Conservation (phyloP, 75 land plant species). For the Pseudotsuga menziesii region DNA sequence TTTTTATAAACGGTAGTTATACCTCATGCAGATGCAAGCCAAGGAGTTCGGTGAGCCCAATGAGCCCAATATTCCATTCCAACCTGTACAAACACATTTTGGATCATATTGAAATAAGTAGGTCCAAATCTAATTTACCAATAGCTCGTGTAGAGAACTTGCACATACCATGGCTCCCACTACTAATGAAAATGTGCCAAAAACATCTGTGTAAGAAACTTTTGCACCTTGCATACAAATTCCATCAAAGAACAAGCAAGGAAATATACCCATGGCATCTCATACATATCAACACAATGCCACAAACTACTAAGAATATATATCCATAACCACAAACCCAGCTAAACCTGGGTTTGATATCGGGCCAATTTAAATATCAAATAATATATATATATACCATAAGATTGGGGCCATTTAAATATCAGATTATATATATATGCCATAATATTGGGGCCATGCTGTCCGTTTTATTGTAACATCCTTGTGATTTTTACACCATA, state of each 20-base stretch:
- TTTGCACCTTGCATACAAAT: conserved; percentile 11
- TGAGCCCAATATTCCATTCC: conserved; percentile 98
- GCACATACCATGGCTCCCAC: conserved; percentile 21
- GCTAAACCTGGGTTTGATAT: too few relatives aligned
- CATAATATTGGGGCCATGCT: neutral
- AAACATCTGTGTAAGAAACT: conserved; percentile 12
- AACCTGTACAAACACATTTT: conserved; percentile 35
- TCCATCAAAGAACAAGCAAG: too few relatives aligned
- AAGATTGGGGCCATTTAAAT: too few relatives aligned
- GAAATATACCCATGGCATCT: too few relatives aligned
- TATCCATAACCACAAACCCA: too few relatives aligned
- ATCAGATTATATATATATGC: too few relatives aligned
- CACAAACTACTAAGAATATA: too few relatives aligned
- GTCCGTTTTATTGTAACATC: neutral
- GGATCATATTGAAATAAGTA: neutral
- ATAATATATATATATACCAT: too few relatives aligned
- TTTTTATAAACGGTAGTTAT: neutral
- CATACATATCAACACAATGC: too few relatives aligned
- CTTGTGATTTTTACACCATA: neutral
- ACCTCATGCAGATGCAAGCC: conserved; percentile 99
- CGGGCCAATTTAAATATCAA: too few relatives aligned
- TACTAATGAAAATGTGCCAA: conserved; percentile 23
- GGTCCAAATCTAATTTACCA: neutral
- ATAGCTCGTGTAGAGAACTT: neutral
- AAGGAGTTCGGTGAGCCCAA: conserved; percentile 85